Conservation (phyloP, 2,329 filamentous ascomycete species). For the Colletotrichum agaves region DNA sequence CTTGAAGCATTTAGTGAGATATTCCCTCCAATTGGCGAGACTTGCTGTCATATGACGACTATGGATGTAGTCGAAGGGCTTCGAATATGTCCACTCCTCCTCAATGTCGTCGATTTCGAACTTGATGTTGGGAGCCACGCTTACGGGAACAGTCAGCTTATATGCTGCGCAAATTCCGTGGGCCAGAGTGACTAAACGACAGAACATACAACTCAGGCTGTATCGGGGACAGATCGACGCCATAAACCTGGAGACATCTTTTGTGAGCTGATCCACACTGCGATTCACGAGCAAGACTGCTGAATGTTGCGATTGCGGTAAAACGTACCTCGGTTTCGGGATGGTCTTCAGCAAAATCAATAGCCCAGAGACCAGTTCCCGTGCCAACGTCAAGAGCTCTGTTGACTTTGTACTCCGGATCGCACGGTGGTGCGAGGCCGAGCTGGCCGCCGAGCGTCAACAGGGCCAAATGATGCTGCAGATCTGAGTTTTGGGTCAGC, state of each 20-base stretch:
- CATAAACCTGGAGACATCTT: not conserved
- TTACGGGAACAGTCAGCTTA: not conserved
- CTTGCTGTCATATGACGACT: conserved; percentile 1
- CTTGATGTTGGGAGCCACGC: conserved; percentile 55
- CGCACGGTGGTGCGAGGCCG: conserved; percentile 34
- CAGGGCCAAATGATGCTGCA: conserved; percentile 49
- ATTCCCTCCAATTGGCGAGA: conserved; percentile 47
- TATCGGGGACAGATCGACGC: not conserved
- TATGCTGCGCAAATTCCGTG: not conserved
- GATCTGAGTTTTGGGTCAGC: conserved; percentile 38
- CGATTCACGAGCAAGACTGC: accelerated
- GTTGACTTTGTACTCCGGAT: conserved; percentile 38
- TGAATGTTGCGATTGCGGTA: not conserved
- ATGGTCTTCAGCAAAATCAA: conserved; percentile 50
- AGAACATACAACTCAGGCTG: not conserved
- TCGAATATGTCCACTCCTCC: conserved; percentile 46
- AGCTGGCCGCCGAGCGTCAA: conserved; percentile 48
- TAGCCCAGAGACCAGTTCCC: conserved; percentile 46
- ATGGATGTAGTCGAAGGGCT: conserved; percentile 48
- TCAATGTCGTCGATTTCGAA: conserved; percentile 54
- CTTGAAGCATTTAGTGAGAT: conserved; percentile 50
- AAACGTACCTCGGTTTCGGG: conserved; percentile 43
- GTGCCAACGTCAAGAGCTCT: conserved; percentile 43
- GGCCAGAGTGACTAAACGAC: not conserved
- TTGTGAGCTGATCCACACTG: not conserved